phyloP scores from a whole-genome alignment of 1,284 basidiomycete species.

The Leccinum angustisporum region DNA sequence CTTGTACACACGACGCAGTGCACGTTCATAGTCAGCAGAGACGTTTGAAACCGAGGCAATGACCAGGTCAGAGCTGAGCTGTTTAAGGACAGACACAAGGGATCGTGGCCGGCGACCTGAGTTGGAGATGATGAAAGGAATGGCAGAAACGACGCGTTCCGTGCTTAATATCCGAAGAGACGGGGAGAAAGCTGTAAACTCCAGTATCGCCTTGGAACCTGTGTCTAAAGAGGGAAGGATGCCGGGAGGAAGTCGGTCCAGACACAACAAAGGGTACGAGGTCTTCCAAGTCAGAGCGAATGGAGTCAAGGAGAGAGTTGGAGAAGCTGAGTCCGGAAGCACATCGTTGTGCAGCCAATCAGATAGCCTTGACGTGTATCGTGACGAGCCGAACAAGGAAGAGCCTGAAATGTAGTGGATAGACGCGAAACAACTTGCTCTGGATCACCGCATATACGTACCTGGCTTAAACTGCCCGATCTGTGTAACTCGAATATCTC shows the following conservation, averaged over 20 bases:
- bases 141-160: conserved; percentile 23
- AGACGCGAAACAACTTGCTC: not conserved
- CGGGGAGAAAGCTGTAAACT: conserved; percentile 32
- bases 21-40: conserved; percentile 39
- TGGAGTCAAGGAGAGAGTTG: not conserved
- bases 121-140: conserved; percentile 29
- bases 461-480: conserved; percentile 19
- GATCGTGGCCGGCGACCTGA: conserved; percentile 22
- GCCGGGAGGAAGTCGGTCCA: conserved; percentile 22
- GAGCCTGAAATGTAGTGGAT: conserved; percentile 1
- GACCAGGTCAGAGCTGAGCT: conserved; percentile 36
- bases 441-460: conserved; percentile 19
- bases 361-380: not conserved
- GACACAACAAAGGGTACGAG: conserved; percentile 15
- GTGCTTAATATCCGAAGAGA: conserved; percentile 22
- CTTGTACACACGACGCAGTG: conserved; percentile 26
- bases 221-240: conserved; percentile 7
- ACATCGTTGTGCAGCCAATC: conserved; percentile 4
- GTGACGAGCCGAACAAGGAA: not conserved
- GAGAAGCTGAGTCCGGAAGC: not conserved
- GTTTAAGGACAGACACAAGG: conserved; percentile 24
- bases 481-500: conserved; percentile 5
- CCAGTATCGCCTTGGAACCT: conserved; percentile 19
- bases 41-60: conserved; percentile 44
- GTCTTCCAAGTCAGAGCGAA: conserved; percentile 8